Evolutionary conservation across 2,329 filamentous ascomycete genomes (phyloP), one percentile per base, ranked within the genome.

Genomic region (Claviceps monticola): DNA sequence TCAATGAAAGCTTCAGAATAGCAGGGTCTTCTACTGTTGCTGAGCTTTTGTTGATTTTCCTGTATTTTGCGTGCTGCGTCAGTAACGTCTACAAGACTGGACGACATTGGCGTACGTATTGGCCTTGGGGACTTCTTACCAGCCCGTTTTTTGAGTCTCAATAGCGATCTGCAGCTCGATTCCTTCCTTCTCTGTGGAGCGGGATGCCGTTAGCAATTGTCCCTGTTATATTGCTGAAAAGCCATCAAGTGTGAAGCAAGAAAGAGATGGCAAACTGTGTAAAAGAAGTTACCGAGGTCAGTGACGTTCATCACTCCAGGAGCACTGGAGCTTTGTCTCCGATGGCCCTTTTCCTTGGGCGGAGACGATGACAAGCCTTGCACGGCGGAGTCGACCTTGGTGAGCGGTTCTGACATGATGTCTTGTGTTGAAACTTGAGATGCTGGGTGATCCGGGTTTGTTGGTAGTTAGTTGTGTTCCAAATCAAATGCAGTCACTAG

Each of bases 11-110:
- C 74, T 90, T 90, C 59, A 97, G 81, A 56, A 85, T 79, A 34
- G 90, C 82, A 62, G 85, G 84, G 60, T 96, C 91, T 34, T 96
- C 90, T 49, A 96, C 68, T 41, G 79, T 78, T 55, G 74, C 72
- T 43, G 88, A 79, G 38, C 89, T 91, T 51, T 83, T 86, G 79
- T 97, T 97, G 66, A 97, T 84, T 73, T 93, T 95, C 91, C 90
- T 96, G 39, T 46, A 9, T 14, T 14, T 21, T 21, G 21, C 21
- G 21, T 21, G 21, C 21, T 14, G 19, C 19, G 38, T 53, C 43
- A 47, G 49, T 17, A 42, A 34, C 19, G 23, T 43, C 4, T 3
- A 17, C 1, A 29, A 43, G 2, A 3, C 17, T 11, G 8, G n/a
- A 34, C 19, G 23, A 21, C 5, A 36, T 9, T 26, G 11, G 29